These are phyloP conservation scores for Daldinia decipiens DNA, from an alignment of 495 filamentous ascomycete species.

Conservation along the genomic window DNA sequence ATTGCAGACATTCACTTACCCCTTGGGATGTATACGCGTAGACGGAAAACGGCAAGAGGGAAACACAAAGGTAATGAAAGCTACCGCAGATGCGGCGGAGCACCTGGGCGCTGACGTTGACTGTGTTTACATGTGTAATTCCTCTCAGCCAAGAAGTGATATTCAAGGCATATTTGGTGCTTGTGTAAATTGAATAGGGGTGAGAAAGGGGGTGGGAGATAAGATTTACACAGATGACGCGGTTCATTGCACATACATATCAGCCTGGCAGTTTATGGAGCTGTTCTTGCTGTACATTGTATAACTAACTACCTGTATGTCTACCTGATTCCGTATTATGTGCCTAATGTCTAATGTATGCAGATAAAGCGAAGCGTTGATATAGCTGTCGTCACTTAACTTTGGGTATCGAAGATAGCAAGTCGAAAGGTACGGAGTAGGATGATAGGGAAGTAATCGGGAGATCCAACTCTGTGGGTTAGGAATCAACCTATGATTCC, in stretches of 20 bases:
- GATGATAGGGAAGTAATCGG: not conserved
- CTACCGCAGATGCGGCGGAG: not conserved
- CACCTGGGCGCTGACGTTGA: not conserved
- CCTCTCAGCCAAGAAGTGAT: not conserved
- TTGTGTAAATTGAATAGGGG: not conserved
- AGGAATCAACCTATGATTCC: not conserved
- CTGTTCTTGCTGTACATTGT: not conserved
- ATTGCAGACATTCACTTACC: not conserved
- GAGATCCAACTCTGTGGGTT: not conserved
- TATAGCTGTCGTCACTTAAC: too few relatives aligned
- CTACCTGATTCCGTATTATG: too few relatives aligned
- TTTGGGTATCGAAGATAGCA: not conserved
- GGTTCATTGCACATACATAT: conserved; percentile 13
- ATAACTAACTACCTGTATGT: not conserved
- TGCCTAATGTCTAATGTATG: too few relatives aligned
- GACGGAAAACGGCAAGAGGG: not conserved
- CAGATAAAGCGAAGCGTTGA: too few relatives aligned
- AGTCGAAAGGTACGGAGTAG: not conserved
- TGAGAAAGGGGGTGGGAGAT: not conserved
- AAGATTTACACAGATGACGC: conserved; percentile 15
- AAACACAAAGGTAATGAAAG: not conserved
- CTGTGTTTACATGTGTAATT: not conserved
- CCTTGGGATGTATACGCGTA: not conserved
- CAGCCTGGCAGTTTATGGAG: not conserved
- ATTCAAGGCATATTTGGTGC: not conserved